Conservation (phyloP, 257 asterid genomes). For the Rehmannia glutinosa region DNA sequence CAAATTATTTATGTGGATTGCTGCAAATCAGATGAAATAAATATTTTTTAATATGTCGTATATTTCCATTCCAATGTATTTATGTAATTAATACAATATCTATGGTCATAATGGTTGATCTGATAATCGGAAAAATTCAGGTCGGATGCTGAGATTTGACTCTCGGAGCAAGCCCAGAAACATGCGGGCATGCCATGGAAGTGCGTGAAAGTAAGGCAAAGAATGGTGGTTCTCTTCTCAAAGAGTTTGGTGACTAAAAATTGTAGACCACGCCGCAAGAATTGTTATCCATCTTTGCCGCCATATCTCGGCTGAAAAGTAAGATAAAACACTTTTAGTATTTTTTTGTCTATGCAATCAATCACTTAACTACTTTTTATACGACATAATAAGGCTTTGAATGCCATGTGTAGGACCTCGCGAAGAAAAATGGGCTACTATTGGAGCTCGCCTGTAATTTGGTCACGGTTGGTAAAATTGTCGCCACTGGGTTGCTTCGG, state of each 20-base stretch:
- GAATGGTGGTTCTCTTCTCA: constrained; percentile 13
- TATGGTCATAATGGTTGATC: constrained; percentile 54
- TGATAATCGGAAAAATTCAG: constrained; percentile 44
- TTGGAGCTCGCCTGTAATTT: constrained; percentile 49
- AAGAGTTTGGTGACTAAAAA: constrained; percentile 8
- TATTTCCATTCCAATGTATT: not conserved
- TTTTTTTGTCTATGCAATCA: not conserved
- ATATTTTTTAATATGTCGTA: not conserved
- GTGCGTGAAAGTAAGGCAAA: constrained; percentile 46
- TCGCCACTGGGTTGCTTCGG: constrained; percentile 37
- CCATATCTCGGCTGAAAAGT: constrained; percentile 49
- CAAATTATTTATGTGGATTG: constrained; percentile 34
- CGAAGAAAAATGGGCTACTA: constrained; percentile 41
- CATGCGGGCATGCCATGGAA: constrained; percentile 61
- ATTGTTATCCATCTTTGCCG: not conserved
- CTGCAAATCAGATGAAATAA: constrained; percentile 18
- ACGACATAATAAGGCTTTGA: constrained; percentile 9
- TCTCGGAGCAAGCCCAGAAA: constrained; percentile 46
- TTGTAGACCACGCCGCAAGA: constrained; percentile 33
- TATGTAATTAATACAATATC: constrained; percentile 17
- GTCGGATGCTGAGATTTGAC: constrained; percentile 43
- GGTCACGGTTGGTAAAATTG: constrained; percentile 34
- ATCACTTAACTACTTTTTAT: not conserved
- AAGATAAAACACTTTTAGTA: not conserved
- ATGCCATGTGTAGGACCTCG: constrained; percentile 31